Evolutionary conservation across 2,329 filamentous ascomycete species (phyloP).

Genomic region (Pyrenochaeta sp.): DNA sequence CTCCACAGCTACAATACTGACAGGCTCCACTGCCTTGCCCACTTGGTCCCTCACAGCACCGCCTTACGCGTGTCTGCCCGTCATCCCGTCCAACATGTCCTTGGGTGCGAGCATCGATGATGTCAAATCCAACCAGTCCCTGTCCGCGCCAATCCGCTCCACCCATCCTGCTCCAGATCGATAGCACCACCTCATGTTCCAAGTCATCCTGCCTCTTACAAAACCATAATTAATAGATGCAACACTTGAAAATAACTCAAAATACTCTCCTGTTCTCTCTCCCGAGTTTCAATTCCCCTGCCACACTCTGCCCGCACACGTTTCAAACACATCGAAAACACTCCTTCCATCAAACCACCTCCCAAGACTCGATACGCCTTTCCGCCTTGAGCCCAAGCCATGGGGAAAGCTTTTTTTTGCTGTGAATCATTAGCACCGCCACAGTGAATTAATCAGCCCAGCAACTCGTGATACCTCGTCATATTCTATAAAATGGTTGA

Average conservation of each 20-base stretch:
- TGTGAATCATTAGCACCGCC: slow-evolving; percentile 12
- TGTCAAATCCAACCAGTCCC: slow-evolving; percentile 21
- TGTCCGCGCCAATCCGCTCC: slow-evolving; percentile 10
- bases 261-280: no score
- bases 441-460: no score
- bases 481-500: no score
- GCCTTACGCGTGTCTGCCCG: slow-evolving; percentile 18
- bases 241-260: no score
- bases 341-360: slow-evolving; percentile 19
- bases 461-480: no score
- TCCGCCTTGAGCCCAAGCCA: slow-evolving; percentile 7
- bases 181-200: no score
- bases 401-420: slow-evolving; percentile 1
- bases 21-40: not conserved
- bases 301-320: no score
- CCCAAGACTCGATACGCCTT: not conserved
- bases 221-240: no score
- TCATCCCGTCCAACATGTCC: slow-evolving; percentile 14
- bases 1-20: no score
- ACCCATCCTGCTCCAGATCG: no score
- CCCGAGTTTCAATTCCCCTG: no score
- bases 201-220: no score
- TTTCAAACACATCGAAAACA: slow-evolving; percentile 30
- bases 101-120: slow-evolving; percentile 22
- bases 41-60: slow-evolving; percentile 4